Base-by-base conservation (phyloP, 2,329 filamentous ascomycete species). In the Pestalotiopsis sp. region DNA sequence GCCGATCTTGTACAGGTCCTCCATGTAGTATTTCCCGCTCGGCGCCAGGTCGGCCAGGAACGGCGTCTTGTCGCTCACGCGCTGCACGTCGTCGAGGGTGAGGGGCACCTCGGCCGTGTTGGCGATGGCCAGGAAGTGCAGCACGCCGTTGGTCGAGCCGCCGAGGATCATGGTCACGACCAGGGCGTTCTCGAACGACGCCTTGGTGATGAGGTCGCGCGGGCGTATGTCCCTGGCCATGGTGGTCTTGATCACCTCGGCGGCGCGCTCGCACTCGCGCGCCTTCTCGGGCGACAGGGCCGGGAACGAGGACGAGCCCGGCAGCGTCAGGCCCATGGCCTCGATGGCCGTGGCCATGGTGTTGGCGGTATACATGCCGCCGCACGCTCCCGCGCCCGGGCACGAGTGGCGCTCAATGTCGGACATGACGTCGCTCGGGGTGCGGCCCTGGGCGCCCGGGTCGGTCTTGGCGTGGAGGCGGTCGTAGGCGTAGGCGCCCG, bases 131-230 rank as follows among this genome's bases (percentile, higher is more conserved):
- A 97, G 88, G 77, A 97, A 91, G 79, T 97, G 94, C 67, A 97
- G 86, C 3, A 97, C 93, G 41, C 92, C 93, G 79, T 97, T 97
- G 67, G 94, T 97, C 65, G 91, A 94, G 66, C 94, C 94, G 66
- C 94, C 94, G n/a, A 97, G 86, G 2, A 93, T 91, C 93, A 97
- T 97, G 78, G 94, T 96, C 80, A 97, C 89, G 1, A 95, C 92
- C 23, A 97, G 85, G 0, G 94, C 94, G 77, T 97, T 97, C 79
- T 97, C 93, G 70, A 97, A 95, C 0, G 93, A 89, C 1, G 87
- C 87, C 72, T 92, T 93, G 4, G 93, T 97, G 74, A 97, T 84
- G 39, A 97, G 87, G 75, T 96, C 92, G 23, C 91, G 87, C 0
- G 94, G 94, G 0, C 90, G 91, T 72, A 97, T 95, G 80, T 97